These are phyloP conservation scores for Hemisphaericaspora xylofermentans DNA, from an alignment of 1,139 yeast genomes.

Conservation along the genomic window DNA sequence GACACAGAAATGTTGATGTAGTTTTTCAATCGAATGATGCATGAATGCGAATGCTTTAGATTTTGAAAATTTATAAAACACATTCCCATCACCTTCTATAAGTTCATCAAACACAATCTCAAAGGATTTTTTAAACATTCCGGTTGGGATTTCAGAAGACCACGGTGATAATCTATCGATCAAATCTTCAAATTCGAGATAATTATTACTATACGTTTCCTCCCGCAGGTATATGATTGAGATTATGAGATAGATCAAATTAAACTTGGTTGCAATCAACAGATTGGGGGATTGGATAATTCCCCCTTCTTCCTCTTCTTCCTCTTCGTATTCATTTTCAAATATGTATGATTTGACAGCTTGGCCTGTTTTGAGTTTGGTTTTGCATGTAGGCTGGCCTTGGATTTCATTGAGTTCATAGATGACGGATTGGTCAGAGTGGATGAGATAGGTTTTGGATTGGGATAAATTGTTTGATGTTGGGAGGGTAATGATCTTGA, in stretches of 20 bases:
- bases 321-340: constrained; percentile 19
- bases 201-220: constrained; percentile 31
- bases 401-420: constrained; percentile 36
- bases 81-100: constrained; percentile 48
- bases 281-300: constrained; percentile 37
- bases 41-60: constrained; percentile 33
- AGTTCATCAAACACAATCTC: constrained; percentile 43
- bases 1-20: constrained; percentile 25
- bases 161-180: constrained; percentile 39
- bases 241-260: constrained; percentile 42
- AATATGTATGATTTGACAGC: constrained; percentile 39
- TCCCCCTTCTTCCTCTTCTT: constrained; percentile 20
- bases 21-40: constrained; percentile 25
- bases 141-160: constrained; percentile 24
- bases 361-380: constrained; percentile 23
- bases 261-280: constrained; percentile 43
- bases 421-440: constrained; percentile 16
- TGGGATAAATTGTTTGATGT: constrained; percentile 16
- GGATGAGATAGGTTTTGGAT: constrained; percentile 23
- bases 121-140: constrained; percentile 24
- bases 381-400: constrained; percentile 23
- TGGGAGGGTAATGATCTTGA: constrained; percentile 27
- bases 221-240: constrained; percentile 32
- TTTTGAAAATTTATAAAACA: constrained; percentile 44
- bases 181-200: constrained; percentile 49